phyloP scores from a whole-genome alignment of 345 rosid genomes.

The Gossypium turneri region DNA sequence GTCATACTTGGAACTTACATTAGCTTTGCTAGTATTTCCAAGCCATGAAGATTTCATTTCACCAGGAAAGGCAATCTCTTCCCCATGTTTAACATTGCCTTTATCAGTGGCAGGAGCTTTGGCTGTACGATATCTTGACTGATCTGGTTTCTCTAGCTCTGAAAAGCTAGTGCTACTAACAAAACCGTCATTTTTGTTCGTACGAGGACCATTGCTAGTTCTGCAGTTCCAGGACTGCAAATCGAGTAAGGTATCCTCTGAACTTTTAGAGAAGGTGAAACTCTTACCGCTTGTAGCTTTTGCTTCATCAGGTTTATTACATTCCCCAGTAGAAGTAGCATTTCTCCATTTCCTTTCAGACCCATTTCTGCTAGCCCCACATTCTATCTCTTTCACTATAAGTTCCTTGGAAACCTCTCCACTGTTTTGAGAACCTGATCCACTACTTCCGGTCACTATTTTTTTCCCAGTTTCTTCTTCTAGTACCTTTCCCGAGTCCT shows the following conservation, averaged over 20 bases:
- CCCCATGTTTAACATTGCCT: conserved; percentile 47
- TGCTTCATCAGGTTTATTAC: conserved; percentile 39
- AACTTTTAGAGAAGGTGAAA: conserved; percentile 52
- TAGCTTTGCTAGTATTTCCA: conserved; percentile 51
- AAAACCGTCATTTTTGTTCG: conserved; percentile 36
- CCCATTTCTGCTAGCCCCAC: conserved; percentile 55
- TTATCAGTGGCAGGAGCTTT: conserved; percentile 38
- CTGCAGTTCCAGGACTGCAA: conserved; percentile 50
- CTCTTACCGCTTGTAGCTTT: conserved; percentile 34
- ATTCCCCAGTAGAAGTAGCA: conserved; percentile 42
- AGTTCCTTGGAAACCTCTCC: conserved; percentile 70
- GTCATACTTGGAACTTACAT: conserved; percentile 36
- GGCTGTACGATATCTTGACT: conserved; percentile 26
- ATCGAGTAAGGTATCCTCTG: conserved; percentile 49
- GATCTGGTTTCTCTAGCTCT: conserved; percentile 32
- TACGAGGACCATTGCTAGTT: conserved; percentile 44
- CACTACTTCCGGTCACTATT: conserved; percentile 23
- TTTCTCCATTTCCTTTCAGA: conserved; percentile 61
- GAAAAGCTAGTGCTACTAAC: conserved; percentile 28
- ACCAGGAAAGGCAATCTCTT: conserved; percentile 50
- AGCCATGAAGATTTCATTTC: conserved; percentile 52
- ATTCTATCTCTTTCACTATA: conserved; percentile 84
- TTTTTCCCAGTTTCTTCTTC: conserved; percentile 38
- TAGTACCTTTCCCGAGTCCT: conserved; percentile 35
- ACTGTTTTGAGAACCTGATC: conserved; percentile 37